These are phyloP conservation scores for Leccinum subgranulosum DNA, from an alignment of 768 basidiomycete genomes.

Conservation along the genomic window DNA sequence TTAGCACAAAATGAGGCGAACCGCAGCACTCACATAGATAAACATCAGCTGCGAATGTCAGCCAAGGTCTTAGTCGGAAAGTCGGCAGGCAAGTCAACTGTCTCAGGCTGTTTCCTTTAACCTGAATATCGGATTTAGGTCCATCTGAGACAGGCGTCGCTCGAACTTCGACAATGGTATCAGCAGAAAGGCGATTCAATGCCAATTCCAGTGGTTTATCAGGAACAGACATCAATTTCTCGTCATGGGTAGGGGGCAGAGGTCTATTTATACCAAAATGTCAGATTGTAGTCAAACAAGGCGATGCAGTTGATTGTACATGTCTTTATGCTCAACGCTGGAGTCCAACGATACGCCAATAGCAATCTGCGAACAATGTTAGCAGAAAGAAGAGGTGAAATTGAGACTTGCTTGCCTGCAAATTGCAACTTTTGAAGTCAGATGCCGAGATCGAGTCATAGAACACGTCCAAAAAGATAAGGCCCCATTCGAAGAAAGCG, in stretches of 20 bases:
- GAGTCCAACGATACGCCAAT: conserved; percentile 28
- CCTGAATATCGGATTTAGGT: neutral
- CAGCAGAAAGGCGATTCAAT: neutral
- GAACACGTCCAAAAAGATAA: conserved; percentile 69
- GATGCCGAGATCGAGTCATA: conserved; percentile 66
- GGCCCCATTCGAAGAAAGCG: conserved; percentile 84
- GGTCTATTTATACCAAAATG: conserved; percentile 21
- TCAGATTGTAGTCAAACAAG: conserved; percentile 32
- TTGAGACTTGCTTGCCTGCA: conserved; percentile 43
- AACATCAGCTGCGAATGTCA: conserved; percentile 42
- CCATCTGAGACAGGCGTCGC: neutral
- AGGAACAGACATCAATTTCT: conserved; percentile 3
- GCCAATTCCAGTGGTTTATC: neutral
- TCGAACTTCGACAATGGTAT: neutral
- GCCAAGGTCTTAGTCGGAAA: conserved; percentile 12
- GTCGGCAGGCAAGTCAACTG: neutral
- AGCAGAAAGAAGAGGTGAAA: neutral
- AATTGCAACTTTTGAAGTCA: conserved; percentile 52
- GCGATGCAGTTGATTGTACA: conserved; percentile 46
- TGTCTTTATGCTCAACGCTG: conserved; percentile 29
- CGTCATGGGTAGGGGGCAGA: conserved; percentile 1
- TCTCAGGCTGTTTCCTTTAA: neutral
- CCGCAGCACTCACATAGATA: conserved; percentile 51
- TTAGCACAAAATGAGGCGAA: neutral
- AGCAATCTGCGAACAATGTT: conserved; percentile 13